phyloP scores from a whole-genome alignment of 768 basidiomycete species.

The Zangia roseola region DNA sequence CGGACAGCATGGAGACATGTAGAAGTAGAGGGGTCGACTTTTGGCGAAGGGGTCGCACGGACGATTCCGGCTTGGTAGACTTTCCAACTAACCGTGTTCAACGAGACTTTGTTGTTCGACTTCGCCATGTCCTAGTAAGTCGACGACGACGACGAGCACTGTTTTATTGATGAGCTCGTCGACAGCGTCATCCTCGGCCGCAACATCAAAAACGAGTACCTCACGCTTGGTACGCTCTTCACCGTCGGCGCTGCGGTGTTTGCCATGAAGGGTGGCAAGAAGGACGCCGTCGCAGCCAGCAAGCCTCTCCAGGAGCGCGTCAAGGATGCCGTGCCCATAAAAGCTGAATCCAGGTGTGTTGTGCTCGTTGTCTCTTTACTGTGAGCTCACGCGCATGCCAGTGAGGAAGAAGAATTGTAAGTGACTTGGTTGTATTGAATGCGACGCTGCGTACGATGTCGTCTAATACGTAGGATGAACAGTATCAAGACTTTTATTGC shows the following conservation, averaged over 20 bases:
- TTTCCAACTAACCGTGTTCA: background rate
- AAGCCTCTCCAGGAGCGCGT: constrained; percentile 53
- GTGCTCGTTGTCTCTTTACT: background rate
- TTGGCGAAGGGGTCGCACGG: constrained; percentile 27
- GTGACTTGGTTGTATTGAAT: constrained; percentile 29
- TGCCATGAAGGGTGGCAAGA: constrained; percentile 57
- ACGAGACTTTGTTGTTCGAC: constrained; percentile 1
- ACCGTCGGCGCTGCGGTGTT: constrained; percentile 55
- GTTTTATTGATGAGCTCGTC: constrained; percentile 2
- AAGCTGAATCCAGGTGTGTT: constrained; percentile 67
- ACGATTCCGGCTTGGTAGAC: constrained; percentile 13
- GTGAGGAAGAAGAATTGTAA: constrained; percentile 86
- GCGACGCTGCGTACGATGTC: constrained; percentile 29
- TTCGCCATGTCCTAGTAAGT: constrained; percentile 47
- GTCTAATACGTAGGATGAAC: constrained; percentile 47
- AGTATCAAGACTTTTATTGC: constrained; percentile 80
- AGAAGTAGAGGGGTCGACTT: constrained; percentile 9
- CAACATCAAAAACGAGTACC: constrained; percentile 77
- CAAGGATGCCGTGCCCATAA: constrained; percentile 62
- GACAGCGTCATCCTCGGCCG: constrained; percentile 75
- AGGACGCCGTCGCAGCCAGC: constrained; percentile 38
- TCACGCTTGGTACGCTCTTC: constrained; percentile 66
- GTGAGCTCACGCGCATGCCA: constrained; percentile 28
- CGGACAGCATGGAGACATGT: constrained; percentile 33
- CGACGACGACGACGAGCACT: background rate